These are phyloP conservation scores for Dryadomyces quercus-mongolicae DNA, from an alignment of 2,329 filamentous ascomycete genomes.

Conservation along the genomic window DNA sequence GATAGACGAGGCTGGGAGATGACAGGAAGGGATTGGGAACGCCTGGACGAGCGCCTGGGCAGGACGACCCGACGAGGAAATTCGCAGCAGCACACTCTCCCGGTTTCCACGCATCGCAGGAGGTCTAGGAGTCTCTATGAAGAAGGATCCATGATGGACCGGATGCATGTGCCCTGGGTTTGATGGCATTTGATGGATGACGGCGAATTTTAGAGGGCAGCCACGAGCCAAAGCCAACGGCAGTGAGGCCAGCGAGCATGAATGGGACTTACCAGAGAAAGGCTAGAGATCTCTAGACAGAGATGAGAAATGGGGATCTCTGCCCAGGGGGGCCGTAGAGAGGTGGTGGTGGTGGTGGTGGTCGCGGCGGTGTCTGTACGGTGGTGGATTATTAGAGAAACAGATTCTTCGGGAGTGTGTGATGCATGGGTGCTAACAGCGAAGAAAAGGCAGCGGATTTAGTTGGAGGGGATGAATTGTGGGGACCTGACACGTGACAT, in stretches of 20 bases:
- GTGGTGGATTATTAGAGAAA: constrained; percentile 7
- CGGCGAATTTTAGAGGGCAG: background rate
- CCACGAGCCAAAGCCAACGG: background rate
- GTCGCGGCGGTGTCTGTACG: background rate
- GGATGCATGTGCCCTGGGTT: constrained; percentile 9
- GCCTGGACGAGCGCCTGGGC: background rate
- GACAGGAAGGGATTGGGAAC: constrained; percentile 10
- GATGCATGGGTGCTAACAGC: constrained; percentile 8
- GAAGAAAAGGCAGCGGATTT: constrained; percentile 7
- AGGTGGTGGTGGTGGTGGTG: background rate
- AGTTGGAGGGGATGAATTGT: constrained; percentile 4
- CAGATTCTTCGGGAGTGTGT: constrained; percentile 9
- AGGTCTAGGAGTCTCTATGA: background rate
- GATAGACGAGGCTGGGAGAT: constrained; percentile 11
- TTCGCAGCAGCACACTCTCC: background rate
- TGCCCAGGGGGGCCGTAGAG: background rate
- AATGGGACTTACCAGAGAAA: background rate
- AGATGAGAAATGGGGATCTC: background rate
- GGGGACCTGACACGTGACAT: constrained; percentile 1
- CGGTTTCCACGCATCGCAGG: background rate
- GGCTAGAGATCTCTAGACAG: background rate
- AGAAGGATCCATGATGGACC: constrained; percentile 1
- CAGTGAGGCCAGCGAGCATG: background rate
- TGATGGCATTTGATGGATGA: constrained; percentile 8
- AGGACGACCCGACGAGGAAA: background rate